Percentiles rank a stretch among this genome's conserved stretches.
These are phyloP conservation scores for Staphylotrichum longicolle DNA, from an alignment of 495 filamentous ascomycete genomes.

Conservation along the genomic window DNA sequence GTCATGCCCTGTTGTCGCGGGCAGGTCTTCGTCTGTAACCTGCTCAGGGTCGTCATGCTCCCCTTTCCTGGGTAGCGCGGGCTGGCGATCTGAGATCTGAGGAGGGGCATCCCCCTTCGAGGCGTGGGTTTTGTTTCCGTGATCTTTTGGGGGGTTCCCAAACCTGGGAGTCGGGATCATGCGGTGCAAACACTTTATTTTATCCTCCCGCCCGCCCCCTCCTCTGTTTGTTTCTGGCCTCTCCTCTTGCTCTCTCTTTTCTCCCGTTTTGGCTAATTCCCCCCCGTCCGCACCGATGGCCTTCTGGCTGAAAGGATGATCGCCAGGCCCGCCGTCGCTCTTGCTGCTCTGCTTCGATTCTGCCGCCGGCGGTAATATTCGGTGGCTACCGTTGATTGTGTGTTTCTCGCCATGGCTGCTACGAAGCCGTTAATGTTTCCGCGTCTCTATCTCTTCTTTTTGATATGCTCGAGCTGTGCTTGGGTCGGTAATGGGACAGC, in stretches of 20 bases:
- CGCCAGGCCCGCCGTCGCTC: slow-evolving; percentile 24
- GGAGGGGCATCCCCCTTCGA: no score
- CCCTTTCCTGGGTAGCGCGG: no score
- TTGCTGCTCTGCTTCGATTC: slow-evolving; percentile 24
- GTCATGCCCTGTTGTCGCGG: no score
- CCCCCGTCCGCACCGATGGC: slow-evolving; percentile 2
- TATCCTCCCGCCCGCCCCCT: slow-evolving; percentile 4
- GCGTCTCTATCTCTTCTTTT: slow-evolving; percentile 20
- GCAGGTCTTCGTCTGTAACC: no score
- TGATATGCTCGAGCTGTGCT: slow-evolving; percentile 29
- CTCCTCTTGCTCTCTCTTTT: slow-evolving; percentile 1
- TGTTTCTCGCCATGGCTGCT: slow-evolving; percentile 20
- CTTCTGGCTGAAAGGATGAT: slow-evolving; percentile 36
- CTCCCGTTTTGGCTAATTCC: slow-evolving; percentile 29
- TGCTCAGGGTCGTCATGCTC: no score
- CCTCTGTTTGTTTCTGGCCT: slow-evolving; percentile 15
- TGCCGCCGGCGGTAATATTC: slow-evolving; percentile 32
- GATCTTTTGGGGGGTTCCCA: no score
- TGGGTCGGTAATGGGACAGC: slow-evolving; percentile 16
- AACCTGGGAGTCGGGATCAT: neutral
- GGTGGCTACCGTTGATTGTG: slow-evolving; percentile 1
- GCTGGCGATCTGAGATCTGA: no score
- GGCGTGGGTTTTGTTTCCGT: no score
- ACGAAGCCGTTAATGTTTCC: slow-evolving; percentile 17
- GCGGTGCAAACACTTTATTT: slow-evolving; percentile 10